Conservation (phyloP, 2,329 filamentous ascomycete species). For the Botrytis aclada region DNA sequence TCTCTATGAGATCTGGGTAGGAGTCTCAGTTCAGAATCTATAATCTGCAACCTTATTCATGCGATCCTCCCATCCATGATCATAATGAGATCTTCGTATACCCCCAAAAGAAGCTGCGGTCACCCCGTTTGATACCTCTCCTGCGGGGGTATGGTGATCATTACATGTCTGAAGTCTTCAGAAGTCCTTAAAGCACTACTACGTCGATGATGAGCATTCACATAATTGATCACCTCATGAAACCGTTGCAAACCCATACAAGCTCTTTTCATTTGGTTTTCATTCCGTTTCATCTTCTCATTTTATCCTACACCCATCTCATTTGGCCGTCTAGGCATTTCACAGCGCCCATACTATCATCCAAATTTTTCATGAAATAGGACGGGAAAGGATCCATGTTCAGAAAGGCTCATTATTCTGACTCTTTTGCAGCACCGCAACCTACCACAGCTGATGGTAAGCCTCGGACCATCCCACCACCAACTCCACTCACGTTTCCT, state of each 20-base stretch:
- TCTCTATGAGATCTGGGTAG: background rate
- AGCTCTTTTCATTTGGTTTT: background rate
- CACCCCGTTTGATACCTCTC: background rate
- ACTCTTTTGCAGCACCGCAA: constrained; percentile 23
- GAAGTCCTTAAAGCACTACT: background rate
- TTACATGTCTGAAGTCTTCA: background rate
- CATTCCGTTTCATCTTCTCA: background rate
- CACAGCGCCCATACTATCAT: background rate
- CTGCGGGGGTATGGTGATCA: background rate
- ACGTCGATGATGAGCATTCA: background rate
- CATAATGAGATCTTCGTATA: background rate
- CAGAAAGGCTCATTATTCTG: constrained; percentile 18
- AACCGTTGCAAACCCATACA: background rate
- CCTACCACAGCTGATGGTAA: constrained; percentile 25
- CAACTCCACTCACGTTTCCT: constrained; percentile 33
- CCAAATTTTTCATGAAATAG: background rate
- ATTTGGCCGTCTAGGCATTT: background rate
- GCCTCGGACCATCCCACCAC: constrained; percentile 29
- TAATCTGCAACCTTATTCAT: background rate
- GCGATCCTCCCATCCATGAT: background rate
- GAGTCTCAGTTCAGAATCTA: background rate
- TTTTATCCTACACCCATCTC: background rate
- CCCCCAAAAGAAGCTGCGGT: background rate
- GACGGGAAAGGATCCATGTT: background rate
- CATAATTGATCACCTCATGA: background rate